Conservation (phyloP, 805 yeast species). For the Yamadazyma scolyti region DNA sequence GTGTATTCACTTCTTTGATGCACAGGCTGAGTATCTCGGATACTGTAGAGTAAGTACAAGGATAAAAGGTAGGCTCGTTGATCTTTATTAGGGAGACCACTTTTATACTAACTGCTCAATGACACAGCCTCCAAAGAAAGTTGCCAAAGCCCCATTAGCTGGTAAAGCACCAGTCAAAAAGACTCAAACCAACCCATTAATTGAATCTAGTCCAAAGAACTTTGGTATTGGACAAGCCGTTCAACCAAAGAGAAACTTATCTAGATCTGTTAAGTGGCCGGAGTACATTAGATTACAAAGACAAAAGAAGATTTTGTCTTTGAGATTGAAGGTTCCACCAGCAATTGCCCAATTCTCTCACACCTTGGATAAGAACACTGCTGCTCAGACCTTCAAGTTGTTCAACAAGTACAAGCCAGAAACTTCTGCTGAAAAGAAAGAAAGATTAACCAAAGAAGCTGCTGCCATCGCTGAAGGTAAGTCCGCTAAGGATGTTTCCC, state of each 20-base stretch:
- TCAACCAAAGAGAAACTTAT: constrained; percentile 94
- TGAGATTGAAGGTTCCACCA: constrained; percentile 99
- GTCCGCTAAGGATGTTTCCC: constrained; percentile 93
- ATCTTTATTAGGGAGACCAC: not conserved
- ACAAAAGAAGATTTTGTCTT: constrained; percentile 92
- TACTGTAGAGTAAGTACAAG: constrained; percentile 36
- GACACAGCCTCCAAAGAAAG: constrained; percentile 57
- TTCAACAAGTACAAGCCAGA: constrained; percentile 99
- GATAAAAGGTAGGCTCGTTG: constrained; percentile 12
- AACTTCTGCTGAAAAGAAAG: constrained; percentile 96
- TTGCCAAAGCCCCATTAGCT: constrained; percentile 47
- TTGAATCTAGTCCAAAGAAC: constrained; percentile 86
- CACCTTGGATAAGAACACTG: constrained; percentile 98
- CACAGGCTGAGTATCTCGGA: constrained; percentile 43
- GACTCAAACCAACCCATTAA: constrained; percentile 84
- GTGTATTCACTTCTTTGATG: constrained; percentile 31
- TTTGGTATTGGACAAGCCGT: constrained; percentile 95
- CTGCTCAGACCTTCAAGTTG: constrained; percentile 93
- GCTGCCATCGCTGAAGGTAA: constrained; percentile 98
- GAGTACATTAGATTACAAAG: constrained; percentile 97
- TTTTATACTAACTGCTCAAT: constrained; percentile 34
- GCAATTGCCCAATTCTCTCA: constrained; percentile 95
- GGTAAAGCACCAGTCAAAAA: constrained; percentile 26
- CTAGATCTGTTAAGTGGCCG: constrained; percentile 99
- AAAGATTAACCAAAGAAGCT: constrained; percentile 97